Evolutionary conservation across 2,329 filamentous ascomycete genomes (phyloP), one percentile per base, ranked within the genome.

Genomic region (Lojkania enalia): DNA sequence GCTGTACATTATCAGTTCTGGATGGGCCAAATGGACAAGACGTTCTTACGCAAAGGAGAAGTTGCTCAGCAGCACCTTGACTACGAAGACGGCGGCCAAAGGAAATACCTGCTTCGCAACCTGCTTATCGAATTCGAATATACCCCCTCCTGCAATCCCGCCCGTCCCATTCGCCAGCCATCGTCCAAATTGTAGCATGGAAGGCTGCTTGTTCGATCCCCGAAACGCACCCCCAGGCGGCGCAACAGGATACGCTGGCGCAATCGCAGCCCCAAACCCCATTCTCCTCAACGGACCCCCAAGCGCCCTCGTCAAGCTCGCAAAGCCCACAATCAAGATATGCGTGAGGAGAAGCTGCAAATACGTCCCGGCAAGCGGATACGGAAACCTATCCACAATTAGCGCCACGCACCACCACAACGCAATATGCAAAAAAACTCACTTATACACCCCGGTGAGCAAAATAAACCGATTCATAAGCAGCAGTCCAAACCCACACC

Each of bases 391-490:
- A 56, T 25, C 13, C 9, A 2, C 1, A 3, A 20, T 67, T 42
- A 66, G 61, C 43, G 44, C 21, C 12, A 20, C 20, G 23, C n/a
- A 6, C 11, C 23, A 16, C 16, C 16, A 7, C 19, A 18, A 41
- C 9, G 16, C 9, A 15, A 39, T 43, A 29, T 33, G n/a, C n/a
- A n/a, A 19, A 35, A 16, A 29, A 20, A 23, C 60, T 43, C 43
- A 70, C 66, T 71, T 72, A 55, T 71, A 77, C 20, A 75, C 71
- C 39, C 75, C 75, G 44, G 74, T 78, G 64, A 71, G 69, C 47
- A 78, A 62, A 46, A 78, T 75, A 51, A 78, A 77, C 42, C 76
- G 65, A 51, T 78, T 78, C 74, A 78, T 76, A 44, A 77, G 64
- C 40, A 74, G 52, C 48, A 78, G 56, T 3, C 72, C 74, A 49